Percentiles rank a stretch among this genome's conserved stretches.
Conservation (phyloP, 441 rosid species). For the Aleurites moluccanus region DNA sequence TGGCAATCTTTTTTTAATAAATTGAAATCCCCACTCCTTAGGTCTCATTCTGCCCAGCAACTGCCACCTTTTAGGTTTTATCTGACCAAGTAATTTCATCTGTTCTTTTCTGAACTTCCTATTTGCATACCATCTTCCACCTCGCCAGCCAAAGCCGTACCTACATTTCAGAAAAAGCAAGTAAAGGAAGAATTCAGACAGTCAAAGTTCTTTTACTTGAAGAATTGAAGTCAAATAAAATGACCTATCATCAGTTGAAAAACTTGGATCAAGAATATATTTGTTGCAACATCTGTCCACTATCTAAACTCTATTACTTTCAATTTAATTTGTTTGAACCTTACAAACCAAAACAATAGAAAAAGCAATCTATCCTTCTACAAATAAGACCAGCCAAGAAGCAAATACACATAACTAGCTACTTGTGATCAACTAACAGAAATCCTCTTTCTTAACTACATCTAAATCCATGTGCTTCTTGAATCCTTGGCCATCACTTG, state of each 20-base stretch:
- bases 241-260: not conserved
- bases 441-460: not conserved
- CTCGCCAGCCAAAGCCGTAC: conserved; percentile 93
- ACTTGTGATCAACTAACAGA: not conserved
- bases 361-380: no score
- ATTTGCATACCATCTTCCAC: conserved; percentile 87
- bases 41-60: conserved; percentile 58
- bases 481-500: not conserved
- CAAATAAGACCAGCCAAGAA: not conserved
- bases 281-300: not conserved
- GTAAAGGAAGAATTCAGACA: not conserved
- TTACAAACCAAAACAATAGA: not conserved
- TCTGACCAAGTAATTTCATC: conserved; percentile 69
- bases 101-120: conserved; percentile 80
- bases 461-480: conserved; percentile 1
- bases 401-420: not conserved
- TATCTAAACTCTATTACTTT: not conserved
- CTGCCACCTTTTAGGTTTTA: conserved; percentile 70
- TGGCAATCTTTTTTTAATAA: conserved; percentile 47
- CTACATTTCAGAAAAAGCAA: conserved; percentile 36
- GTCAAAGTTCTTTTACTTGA: conserved; percentile 1
- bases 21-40: conserved; percentile 51
- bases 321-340: not conserved
- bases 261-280: not conserved
- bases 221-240: not conserved